phyloP scores from a whole-genome alignment of 225 moss, liverwort and hornwort species.

The Pleurozium schreberi region DNA sequence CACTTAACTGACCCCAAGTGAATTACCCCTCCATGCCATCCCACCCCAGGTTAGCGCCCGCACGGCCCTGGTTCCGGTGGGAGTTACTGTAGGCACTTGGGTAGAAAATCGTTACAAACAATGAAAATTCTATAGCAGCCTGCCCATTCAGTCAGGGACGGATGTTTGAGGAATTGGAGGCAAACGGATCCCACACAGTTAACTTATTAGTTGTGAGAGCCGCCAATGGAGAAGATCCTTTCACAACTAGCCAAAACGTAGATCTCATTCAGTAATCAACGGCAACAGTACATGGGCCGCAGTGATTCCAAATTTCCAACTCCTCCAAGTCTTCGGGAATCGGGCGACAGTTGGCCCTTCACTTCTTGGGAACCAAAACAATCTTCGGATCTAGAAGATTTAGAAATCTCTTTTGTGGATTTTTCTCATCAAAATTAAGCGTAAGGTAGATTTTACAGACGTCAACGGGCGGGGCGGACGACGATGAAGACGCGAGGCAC shows the following conservation, averaged over 20 bases:
- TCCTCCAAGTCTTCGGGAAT: neutral
- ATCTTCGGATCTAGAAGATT: neutral
- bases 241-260: neutral
- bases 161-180: neutral
- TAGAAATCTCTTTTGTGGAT: neutral
- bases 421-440: neutral
- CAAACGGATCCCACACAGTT: neutral
- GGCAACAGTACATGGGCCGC: neutral
- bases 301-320: too few species aligned
- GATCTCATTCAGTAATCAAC: neutral
- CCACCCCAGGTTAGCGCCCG: too few species aligned
- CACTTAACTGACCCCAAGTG: too few species aligned
- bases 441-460: fast-evolving
- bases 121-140: neutral
- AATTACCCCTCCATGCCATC: too few species aligned
- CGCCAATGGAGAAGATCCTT: neutral
- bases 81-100: too few species aligned
- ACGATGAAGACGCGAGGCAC: neutral
- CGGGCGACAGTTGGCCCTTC: neutral
- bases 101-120: neutral
- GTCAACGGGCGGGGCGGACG: neutral
- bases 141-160: too few species aligned
- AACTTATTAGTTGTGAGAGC: neutral
- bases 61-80: too few species aligned
- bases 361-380: too few species aligned